Evolutionary conservation across 2,329 filamentous ascomycete species (phyloP), one percentile per base, ranked within the genome.

Genomic region (Penicillium sp.): DNA sequence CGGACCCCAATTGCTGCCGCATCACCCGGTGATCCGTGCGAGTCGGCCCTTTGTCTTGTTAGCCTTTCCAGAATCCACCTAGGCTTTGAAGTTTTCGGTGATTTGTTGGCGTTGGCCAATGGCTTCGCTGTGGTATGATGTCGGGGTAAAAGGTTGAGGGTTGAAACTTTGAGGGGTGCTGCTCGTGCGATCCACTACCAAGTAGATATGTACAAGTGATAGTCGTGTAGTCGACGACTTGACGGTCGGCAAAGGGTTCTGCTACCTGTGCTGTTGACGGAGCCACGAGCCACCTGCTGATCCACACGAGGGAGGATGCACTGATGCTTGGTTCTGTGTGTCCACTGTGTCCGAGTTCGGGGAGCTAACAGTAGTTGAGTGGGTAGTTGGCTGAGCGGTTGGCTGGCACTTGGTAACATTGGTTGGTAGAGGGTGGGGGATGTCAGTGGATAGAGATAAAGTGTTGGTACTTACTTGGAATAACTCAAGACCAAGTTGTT

Each of bases 231-330:
- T 8, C 31, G 8, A 31, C 7, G 7, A 10, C 5, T 31, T 10
- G 31, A 31, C 42, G 53, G 61, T 61, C 61, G 61, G 61, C 51
- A 59, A 45, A 59, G 53, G 57, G 52, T 57, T 63, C 61, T 56
- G 61, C 61, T 49, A 49, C 49, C 51, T 55, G 31, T 31, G 31
- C 31, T 31, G 31, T 31, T 31, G 31, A 31, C 31, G 31, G 31
- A 57, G 58, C 53, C 43, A 59, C 25, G 37, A 51, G 50, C 56
- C 22, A 54, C 45, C 38, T 54, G n/a, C 47, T 39, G 57, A 63
- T 54, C 58, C 58, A 58, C 61, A 42, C 53, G 42, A 41, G 53
- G 47, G 10, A 39, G 43, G 42, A 54, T 57, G 53, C 49, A 34
- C 34, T 39, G 25, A 6, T 37, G 7, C 14, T 12, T 34, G 15